Evolutionary conservation across 371 early-diverging fungal genomes (phyloP).

Genomic region (Mortierella sp.): DNA sequence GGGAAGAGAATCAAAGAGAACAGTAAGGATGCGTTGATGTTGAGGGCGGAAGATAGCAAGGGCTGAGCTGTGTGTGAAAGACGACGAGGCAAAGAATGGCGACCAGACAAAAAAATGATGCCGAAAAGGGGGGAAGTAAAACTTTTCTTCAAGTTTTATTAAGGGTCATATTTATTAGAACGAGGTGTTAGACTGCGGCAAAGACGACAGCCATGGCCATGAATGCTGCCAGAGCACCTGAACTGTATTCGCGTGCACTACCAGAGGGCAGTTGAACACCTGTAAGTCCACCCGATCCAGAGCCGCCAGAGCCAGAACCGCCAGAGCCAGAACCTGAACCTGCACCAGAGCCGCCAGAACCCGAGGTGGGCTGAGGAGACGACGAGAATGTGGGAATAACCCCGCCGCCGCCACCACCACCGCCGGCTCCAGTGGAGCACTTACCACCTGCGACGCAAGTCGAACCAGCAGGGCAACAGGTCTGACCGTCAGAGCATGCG

Average conservation of each 20-base stretch:
- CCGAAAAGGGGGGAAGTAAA: no score
- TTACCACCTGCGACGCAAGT: conserved; percentile 3
- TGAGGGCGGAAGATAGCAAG: no score
- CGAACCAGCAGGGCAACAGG: conserved; percentile 6
- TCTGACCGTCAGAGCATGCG: neutral
- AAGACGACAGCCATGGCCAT: conserved; percentile 9
- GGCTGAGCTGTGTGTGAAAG: no score
- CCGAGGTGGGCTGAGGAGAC: conserved; percentile 2
- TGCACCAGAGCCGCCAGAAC: neutral
- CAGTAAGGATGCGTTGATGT: no score
- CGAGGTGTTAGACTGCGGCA: neutral
- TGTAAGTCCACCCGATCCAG: neutral
- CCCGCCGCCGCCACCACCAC: neutral
- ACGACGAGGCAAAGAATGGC: no score
- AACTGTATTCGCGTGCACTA: neutral
- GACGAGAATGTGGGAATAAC: neutral
- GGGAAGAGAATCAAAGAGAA: no score
- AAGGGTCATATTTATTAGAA: no score
- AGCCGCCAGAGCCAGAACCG: neutral
- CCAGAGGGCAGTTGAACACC: neutral
- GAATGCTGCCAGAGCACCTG: neutral
- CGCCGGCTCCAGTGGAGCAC: conserved; percentile 1
- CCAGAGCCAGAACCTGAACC: neutral
- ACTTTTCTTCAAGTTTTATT: no score
- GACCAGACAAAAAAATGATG: no score